phyloP scores from a whole-genome alignment of 179 eudicot species.

The Beta lomatogona region DNA sequence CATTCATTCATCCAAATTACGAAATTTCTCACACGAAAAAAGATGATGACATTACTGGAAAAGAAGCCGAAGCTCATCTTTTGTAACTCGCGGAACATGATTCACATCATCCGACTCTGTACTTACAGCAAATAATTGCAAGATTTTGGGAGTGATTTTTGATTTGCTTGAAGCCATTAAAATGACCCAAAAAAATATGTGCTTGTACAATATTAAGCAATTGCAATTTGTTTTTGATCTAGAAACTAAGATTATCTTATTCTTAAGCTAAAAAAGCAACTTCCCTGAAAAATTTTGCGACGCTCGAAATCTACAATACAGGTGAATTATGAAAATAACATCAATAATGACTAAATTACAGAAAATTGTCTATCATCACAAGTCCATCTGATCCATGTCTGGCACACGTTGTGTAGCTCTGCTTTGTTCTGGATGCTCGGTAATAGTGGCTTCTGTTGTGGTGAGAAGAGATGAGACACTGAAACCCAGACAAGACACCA shows the following conservation, averaged over 20 bases:
- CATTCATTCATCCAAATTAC: neutral
- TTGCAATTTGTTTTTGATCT: neutral
- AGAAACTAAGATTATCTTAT: neutral
- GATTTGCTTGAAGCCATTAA: neutral
- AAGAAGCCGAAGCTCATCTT: neutral
- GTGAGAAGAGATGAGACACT: conserved; percentile 85
- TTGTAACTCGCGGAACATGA: neutral
- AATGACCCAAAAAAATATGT: neutral
- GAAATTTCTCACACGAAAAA: neutral
- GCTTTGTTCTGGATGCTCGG: conserved; percentile 61
- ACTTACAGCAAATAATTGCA: neutral
- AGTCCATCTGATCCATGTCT: conserved; percentile 68
- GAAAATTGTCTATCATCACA: conserved; percentile 16
- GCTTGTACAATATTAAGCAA: neutral
- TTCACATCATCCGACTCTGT: neutral
- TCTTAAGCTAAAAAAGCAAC: neutral
- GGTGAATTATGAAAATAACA: neutral
- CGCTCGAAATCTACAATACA: neutral
- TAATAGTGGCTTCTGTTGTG: conserved; percentile 70
- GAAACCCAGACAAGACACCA: conserved; percentile 24
- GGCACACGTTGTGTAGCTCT: conserved; percentile 68
- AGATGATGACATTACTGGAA: too few species aligned
- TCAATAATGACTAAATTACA: neutral
- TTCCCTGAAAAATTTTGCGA: neutral
- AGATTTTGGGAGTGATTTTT: neutral